phyloP scores from a whole-genome alignment of 495 filamentous ascomycete genomes.

The Penicillium nucicola region DNA sequence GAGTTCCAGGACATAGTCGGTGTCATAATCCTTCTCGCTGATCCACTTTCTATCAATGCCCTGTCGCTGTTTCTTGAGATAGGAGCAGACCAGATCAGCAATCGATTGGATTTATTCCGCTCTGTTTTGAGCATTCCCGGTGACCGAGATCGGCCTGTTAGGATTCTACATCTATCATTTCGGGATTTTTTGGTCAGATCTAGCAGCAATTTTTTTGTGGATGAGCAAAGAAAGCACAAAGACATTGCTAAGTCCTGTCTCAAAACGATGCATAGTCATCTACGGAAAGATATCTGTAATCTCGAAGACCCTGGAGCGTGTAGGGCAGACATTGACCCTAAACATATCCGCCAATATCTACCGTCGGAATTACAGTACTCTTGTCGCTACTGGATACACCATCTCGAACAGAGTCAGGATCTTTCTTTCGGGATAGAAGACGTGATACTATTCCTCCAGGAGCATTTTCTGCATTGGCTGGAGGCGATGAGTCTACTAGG shows the following conservation, averaged over 20 bases:
- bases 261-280: conserved; percentile 21
- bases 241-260: conserved; percentile 21
- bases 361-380: conserved; percentile 31
- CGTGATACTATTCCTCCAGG: conserved; percentile 30
- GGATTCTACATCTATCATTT: conserved; percentile 9
- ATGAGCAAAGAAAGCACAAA: conserved; percentile 8
- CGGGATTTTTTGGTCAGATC: conserved; percentile 11
- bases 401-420: conserved; percentile 19
- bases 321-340: conserved; percentile 16
- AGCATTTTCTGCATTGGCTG: conserved; percentile 18
- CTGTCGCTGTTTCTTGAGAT: conserved; percentile 14
- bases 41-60: conserved; percentile 18
- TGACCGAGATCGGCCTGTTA: conserved; percentile 15
- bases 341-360: conserved; percentile 17
- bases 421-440: conserved; percentile 20
- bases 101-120: conserved; percentile 16
- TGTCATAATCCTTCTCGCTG: conserved; percentile 24
- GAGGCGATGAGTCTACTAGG: conserved; percentile 11
- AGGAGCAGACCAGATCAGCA: conserved; percentile 5
- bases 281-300: conserved; percentile 36
- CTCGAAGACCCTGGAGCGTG: conserved; percentile 19
- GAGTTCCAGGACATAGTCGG: conserved; percentile 26
- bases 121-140: conserved; percentile 27
- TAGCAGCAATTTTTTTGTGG: conserved; percentile 14
- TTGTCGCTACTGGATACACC: conserved; percentile 28